A percentile compares a stretch with the other conserved stretches of the same genome.
phyloP scores from a whole-genome alignment of 192 early-diverging fungal genomes.

The Backusella sp. region DNA sequence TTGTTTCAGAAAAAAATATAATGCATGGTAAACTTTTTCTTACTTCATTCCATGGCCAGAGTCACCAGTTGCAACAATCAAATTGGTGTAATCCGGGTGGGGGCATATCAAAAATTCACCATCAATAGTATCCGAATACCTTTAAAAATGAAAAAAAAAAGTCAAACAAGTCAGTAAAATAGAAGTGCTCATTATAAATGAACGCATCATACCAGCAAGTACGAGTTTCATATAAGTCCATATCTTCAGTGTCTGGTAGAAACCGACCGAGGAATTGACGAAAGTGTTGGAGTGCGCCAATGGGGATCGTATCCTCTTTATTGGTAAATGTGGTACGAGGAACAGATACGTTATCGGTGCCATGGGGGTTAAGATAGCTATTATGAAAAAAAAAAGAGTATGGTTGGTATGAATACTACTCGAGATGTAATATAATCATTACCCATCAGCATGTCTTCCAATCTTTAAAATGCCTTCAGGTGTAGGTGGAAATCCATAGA shows the following conservation, averaged over 20 bases:
- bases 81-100: conserved; percentile 38
- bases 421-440: background rate
- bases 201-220: conserved; percentile 43
- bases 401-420: background rate
- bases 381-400: background rate
- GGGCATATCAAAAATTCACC: conserved; percentile 49
- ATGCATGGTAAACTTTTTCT: background rate
- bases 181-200: background rate
- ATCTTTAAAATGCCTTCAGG: conserved; percentile 4
- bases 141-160: background rate
- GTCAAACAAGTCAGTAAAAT: background rate
- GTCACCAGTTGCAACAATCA: conserved; percentile 56
- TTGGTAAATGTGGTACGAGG: conserved; percentile 33
- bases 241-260: conserved; percentile 38
- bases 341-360: conserved; percentile 24
- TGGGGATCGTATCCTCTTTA: conserved; percentile 39
- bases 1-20: background rate
- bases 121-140: conserved; percentile 54
- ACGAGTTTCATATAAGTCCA: conserved; percentile 38
- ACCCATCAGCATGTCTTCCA: background rate
- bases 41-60: conserved; percentile 62
- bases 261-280: conserved; percentile 37
- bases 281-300: conserved; percentile 32
- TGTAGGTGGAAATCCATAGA: background rate
- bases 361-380: conserved; percentile 43